Conservation (phyloP, 2,329 filamentous ascomycete species). For the Nothophoma quercina region DNA sequence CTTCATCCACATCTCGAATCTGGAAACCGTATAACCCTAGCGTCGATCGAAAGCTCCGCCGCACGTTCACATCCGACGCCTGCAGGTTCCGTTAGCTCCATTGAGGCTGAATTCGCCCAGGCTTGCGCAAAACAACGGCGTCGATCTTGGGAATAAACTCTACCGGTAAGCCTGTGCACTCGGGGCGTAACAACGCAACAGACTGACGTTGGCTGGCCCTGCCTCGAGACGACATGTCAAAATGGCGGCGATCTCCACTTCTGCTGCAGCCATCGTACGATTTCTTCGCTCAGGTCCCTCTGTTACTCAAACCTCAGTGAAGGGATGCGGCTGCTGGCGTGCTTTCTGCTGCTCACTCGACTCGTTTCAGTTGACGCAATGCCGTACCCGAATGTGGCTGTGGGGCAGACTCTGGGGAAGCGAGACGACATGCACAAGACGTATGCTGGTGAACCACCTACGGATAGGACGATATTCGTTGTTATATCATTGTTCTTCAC, state of each 20-base stretch:
- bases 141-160: not conserved
- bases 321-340: not conserved
- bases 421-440: not conserved
- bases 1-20: not conserved
- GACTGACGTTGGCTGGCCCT: not conserved
- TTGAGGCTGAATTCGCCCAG: constrained; percentile 4
- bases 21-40: not conserved
- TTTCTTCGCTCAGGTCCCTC: not conserved
- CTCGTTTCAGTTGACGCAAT: constrained; percentile 1
- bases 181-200: not conserved
- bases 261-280: not conserved
- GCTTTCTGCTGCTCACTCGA: not conserved
- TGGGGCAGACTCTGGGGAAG: not conserved
- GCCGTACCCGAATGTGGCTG: not conserved
- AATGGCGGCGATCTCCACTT: not conserved
- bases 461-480: constrained; percentile 15
- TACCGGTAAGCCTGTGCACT: constrained; percentile 4
- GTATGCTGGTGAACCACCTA: constrained; percentile 16
- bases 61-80: not conserved
- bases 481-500: constrained; percentile 20
- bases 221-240: constrained; percentile 1
- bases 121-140: constrained; percentile 8
- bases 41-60: not conserved
- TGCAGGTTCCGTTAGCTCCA: not conserved
- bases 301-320: not conserved